phyloP scores from a whole-genome alignment of 108 stramenopile genomes.

The Schizochytrium sp. region DNA sequence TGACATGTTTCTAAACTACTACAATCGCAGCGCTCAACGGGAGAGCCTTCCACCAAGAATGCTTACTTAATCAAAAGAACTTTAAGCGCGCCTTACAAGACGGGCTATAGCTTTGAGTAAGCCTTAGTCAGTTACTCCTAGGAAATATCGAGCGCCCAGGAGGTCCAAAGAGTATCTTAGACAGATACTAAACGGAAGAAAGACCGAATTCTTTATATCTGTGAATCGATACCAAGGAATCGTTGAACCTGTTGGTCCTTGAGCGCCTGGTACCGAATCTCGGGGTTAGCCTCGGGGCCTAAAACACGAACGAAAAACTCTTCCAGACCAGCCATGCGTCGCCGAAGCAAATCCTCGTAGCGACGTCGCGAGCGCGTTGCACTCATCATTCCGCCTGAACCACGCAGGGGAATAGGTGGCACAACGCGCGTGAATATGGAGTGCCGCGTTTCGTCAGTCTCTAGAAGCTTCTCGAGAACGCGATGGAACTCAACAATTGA shows the following conservation, averaged over 20 bases:
- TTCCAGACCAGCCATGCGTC: slow-evolving; percentile 58
- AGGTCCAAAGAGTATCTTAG: too few species aligned
- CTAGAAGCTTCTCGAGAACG: slow-evolving; percentile 9
- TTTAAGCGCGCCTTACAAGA: too few species aligned
- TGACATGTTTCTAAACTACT: too few species aligned
- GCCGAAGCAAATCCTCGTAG: slow-evolving; percentile 20
- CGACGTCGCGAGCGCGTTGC: background rate
- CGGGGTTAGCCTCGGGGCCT: background rate
- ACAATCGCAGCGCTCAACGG: too few species aligned
- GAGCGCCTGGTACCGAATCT: background rate
- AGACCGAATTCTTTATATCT: too few species aligned
- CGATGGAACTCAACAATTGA: slow-evolving; percentile 17
- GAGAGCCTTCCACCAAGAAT: too few species aligned
- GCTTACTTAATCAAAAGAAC: too few species aligned
- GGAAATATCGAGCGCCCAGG: too few species aligned
- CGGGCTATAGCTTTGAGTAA: too few species aligned
- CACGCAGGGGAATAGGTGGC: slow-evolving; percentile 33
- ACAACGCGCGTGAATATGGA: slow-evolving; percentile 49
- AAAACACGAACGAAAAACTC: slow-evolving; percentile 27
- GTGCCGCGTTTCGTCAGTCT: background rate
- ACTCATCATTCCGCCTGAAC: background rate
- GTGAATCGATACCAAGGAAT: background rate
- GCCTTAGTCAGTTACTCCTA: too few species aligned
- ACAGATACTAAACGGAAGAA: too few species aligned
- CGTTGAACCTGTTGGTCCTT: slow-evolving; percentile 6